Conservation (phyloP, 371 early-diverging fungal genomes). For the Chytridium lagenaria region DNA sequence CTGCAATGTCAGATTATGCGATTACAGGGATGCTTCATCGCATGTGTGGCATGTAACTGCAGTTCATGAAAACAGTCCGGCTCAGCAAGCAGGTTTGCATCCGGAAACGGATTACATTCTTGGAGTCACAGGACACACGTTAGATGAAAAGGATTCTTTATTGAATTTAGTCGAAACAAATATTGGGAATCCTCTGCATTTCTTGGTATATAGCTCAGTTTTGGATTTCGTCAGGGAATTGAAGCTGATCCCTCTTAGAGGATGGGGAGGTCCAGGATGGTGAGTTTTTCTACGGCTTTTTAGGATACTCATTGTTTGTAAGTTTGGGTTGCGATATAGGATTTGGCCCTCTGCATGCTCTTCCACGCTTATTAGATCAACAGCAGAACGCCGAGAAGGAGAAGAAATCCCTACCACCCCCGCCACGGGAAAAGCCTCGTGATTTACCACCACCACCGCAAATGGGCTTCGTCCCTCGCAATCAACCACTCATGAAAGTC, state of each 20-base stretch:
- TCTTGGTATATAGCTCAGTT: constrained; percentile 26
- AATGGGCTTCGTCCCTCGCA: constrained; percentile 8
- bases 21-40: background rate
- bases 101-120: constrained; percentile 34
- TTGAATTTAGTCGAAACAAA: constrained; percentile 25
- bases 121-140: background rate
- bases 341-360: constrained; percentile 26
- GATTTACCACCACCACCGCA: constrained; percentile 5
- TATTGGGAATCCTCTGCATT: constrained; percentile 19
- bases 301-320: background rate
- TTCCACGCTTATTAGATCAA: background rate
- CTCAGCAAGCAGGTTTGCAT: constrained; percentile 27
- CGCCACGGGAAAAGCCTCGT: background rate
- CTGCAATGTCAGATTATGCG: constrained; percentile 7
- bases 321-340: constrained; percentile 47
- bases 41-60: constrained; percentile 15
- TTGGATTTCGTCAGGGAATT: constrained; percentile 26
- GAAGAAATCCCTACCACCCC: background rate
- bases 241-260: constrained; percentile 20
- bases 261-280: constrained; percentile 40
- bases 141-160: constrained; percentile 23
- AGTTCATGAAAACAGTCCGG: constrained; percentile 29
- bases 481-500: background rate
- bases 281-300: background rate
- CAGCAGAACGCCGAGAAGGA: background rate